phyloP scores from a whole-genome alignment of 1,139 yeast species.

The Diutina siamensis region DNA sequence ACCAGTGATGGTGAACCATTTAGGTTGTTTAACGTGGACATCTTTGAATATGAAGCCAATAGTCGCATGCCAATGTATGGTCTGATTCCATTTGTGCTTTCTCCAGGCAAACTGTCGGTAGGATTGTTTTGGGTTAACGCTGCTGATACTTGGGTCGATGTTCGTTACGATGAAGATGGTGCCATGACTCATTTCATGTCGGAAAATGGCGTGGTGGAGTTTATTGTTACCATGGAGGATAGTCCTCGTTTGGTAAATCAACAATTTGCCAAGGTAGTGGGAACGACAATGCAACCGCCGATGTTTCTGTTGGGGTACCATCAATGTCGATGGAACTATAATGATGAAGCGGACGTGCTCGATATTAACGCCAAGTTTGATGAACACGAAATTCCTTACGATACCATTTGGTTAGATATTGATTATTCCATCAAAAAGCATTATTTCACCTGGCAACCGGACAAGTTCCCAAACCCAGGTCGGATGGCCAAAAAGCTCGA shows the following conservation, averaged over 20 bases:
- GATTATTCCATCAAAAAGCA: constrained; percentile 81
- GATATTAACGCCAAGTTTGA: constrained; percentile 64
- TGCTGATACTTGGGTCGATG: constrained; percentile 87
- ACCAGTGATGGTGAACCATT: constrained; percentile 60
- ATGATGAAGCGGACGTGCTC: constrained; percentile 74
- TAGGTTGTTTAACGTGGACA: constrained; percentile 83
- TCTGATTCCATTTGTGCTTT: constrained; percentile 77
- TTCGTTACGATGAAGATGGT: constrained; percentile 27
- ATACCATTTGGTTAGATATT: constrained; percentile 89
- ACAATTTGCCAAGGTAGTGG: constrained; percentile 65
- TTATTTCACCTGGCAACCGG: constrained; percentile 83
- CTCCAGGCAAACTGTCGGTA: constrained; percentile 35
- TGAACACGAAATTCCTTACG: constrained; percentile 67
- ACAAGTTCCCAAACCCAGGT: constrained; percentile 64
- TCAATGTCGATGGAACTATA: constrained; percentile 96
- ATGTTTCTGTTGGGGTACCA: constrained; percentile 80
- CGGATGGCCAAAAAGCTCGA: constrained; percentile 54
- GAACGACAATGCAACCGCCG: constrained; percentile 67
- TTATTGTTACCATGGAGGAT: constrained; percentile 56
- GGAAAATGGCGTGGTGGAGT: constrained; percentile 75
- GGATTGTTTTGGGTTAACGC: constrained; percentile 89
- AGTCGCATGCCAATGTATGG: constrained; percentile 92
- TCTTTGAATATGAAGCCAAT: constrained; percentile 79
- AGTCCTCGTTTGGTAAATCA: constrained; percentile 49
- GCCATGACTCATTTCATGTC: constrained; percentile 81